A percentile compares a stretch with the other conserved stretches of the same genome.
Conservation (phyloP, 1,139 yeast genomes). For the Kluyveromyces sp. region DNA sequence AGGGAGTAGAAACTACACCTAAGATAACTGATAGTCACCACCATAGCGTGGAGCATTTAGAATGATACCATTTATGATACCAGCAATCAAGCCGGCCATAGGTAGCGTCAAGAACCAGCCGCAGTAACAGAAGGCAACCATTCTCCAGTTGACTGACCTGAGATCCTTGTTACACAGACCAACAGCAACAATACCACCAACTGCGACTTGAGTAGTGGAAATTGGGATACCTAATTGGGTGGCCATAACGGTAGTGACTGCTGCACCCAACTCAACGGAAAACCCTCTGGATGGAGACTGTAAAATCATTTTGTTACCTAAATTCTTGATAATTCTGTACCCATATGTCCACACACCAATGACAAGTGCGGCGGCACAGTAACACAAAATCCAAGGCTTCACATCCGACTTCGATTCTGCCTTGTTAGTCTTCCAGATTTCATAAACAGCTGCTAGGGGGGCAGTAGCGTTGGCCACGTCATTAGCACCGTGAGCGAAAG, state of each 20-base stretch:
- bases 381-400: conserved; percentile 67
- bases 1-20: not conserved
- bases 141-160: conserved; percentile 70
- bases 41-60: conserved; percentile 59
- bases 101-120: conserved; percentile 76
- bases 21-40: conserved; percentile 28
- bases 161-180: conserved; percentile 64
- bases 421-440: conserved; percentile 51
- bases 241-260: conserved; percentile 68
- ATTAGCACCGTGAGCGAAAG: conserved; percentile 78
- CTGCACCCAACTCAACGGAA: conserved; percentile 72
- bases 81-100: conserved; percentile 66
- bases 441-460: conserved; percentile 61
- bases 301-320: conserved; percentile 69
- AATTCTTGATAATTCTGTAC: conserved; percentile 60
- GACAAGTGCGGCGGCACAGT: conserved; percentile 60
- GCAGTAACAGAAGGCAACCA: conserved; percentile 62
- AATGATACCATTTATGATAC: conserved; percentile 57
- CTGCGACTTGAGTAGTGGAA: conserved; percentile 75
- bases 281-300: conserved; percentile 83
- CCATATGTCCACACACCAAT: conserved; percentile 71
- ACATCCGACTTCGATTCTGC: conserved; percentile 47
- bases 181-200: conserved; percentile 71
- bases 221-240: conserved; percentile 66
- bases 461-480: conserved; percentile 78